Base-by-base conservation (phyloP, 805 yeast genomes). In the Yarrowia keelungensis region DNA sequence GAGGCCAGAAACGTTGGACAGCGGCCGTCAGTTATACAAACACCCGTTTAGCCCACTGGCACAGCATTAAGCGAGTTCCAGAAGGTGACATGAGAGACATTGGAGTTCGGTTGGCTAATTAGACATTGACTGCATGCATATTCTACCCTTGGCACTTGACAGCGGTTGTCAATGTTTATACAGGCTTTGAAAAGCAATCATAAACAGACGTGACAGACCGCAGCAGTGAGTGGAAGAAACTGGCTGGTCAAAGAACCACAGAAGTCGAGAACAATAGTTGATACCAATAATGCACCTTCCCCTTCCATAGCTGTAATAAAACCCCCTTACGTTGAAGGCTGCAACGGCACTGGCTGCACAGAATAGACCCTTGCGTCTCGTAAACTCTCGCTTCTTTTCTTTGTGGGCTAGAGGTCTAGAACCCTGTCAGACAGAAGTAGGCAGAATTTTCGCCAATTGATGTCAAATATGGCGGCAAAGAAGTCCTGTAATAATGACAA, bases 331-430 rank as follows among this genome's bases (percentile, higher is more conserved):
- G 38, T 49, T n/a, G 8, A 5, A 9, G 22, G 58, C 58, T 51
- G 58, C 43, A 51, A 38, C 58, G 39, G 58, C 43, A 36, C 42
- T 51, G 58, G 58, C 43, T 51, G 56, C 56, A 50, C 42, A 51
- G 58, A 36, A 19, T 12, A 51, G 58, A 38, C 58, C 58, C 58
- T 51, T 51, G 58, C 58, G 58, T 51, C 43, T 36, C 22, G 26
- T 36, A 16, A 51, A 16, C 43, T 51, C n/a, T 51, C 43, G 32
- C 58, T 36, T 51, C 32, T 14, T 11, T 12, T 11, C 39, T 36
- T n/a, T 50, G 38, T 47, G 35, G 8, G 32, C 32, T 42, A 5
- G 5, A 15, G 19, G 46, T 42, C 46, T 42, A 42, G 46, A 42
- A 42, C 46, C 46, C 46, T 42, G n/a, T 8, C 46, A 42, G 46